A percentile compares a stretch with the other conserved stretches of the same genome.
These are phyloP conservation scores for Colletotrichum sp. DNA, from an alignment of 2,329 filamentous ascomycete genomes.

Conservation along the genomic window DNA sequence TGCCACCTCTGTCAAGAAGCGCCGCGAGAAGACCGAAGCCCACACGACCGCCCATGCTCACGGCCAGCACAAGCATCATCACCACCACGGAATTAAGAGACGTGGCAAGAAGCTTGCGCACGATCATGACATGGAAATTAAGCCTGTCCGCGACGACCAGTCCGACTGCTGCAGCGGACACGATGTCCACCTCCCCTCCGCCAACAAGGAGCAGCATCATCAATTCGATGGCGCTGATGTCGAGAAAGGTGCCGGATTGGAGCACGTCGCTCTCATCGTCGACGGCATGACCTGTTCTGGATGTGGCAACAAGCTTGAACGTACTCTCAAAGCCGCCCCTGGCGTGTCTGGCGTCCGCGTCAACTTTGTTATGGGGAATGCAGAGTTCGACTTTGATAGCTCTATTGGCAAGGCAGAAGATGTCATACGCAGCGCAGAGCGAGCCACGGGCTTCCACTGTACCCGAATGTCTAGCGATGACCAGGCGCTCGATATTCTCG, in stretches of 20 bases:
- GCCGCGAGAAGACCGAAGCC: neutral
- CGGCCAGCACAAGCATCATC: slow-evolving; percentile 22
- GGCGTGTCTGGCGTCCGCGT: slow-evolving; percentile 36
- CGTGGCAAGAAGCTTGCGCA: slow-evolving; percentile 20
- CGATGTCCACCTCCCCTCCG: neutral
- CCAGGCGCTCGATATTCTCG: slow-evolving; percentile 33
- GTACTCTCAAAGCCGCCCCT: slow-evolving; percentile 27
- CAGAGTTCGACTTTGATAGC: slow-evolving; percentile 34
- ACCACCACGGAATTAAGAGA: slow-evolving; percentile 25
- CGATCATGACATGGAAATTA: slow-evolving; percentile 8
- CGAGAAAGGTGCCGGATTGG: slow-evolving; percentile 28
- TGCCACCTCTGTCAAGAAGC: neutral
- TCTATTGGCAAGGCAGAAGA: slow-evolving; percentile 28
- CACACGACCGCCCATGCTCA: slow-evolving; percentile 13
- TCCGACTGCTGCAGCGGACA: slow-evolving; percentile 10
- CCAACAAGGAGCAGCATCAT: neutral
- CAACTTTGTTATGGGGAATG: slow-evolving; percentile 43
- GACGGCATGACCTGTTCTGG: slow-evolving; percentile 42
- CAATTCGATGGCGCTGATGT: slow-evolving; percentile 20
- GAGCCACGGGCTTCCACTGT: slow-evolving; percentile 34
- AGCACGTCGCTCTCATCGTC: slow-evolving; percentile 32
- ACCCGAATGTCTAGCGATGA: slow-evolving; percentile 28
- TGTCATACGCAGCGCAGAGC: slow-evolving; percentile 29
- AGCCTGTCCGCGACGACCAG: neutral
- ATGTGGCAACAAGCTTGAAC: slow-evolving; percentile 38